These are phyloP conservation scores for Saccharomycopsis vini DNA, from an alignment of 805 yeast species.

Conservation along the genomic window DNA sequence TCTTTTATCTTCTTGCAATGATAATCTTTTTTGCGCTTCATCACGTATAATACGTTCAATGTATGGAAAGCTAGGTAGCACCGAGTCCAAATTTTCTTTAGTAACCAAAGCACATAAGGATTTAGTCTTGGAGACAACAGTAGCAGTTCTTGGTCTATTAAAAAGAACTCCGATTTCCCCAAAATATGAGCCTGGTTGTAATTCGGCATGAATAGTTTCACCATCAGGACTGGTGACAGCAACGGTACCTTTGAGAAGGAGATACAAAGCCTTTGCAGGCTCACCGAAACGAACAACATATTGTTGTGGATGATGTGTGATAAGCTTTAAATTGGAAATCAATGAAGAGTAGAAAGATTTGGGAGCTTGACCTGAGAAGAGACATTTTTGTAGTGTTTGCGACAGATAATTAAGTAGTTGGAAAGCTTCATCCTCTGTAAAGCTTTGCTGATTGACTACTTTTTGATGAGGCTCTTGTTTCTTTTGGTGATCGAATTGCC, in stretches of 20 bases:
- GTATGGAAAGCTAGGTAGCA: conserved; percentile 52
- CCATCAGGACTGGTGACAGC: conserved; percentile 74
- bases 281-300: conserved; percentile 62
- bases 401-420: conserved; percentile 5
- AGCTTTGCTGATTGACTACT: neutral
- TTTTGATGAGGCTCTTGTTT: conserved; percentile 6
- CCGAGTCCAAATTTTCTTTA: conserved; percentile 48
- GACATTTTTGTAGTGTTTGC: conserved; percentile 46
- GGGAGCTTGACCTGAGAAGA: conserved; percentile 62
- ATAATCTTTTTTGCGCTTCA: conserved; percentile 70
- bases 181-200: conserved; percentile 48
- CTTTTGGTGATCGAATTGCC: neutral
- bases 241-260: conserved; percentile 70
- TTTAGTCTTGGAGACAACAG: conserved; percentile 60
- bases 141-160: conserved; percentile 71
- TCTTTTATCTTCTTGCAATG: conserved; percentile 56
- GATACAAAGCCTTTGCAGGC: conserved; percentile 67
- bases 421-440: too few species aligned
- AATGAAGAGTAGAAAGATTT: conserved; percentile 51
- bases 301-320: conserved; percentile 60
- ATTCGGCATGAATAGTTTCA: conserved; percentile 63
- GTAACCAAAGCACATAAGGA: conserved; percentile 64
- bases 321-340: conserved; percentile 46
- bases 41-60: conserved; percentile 64
- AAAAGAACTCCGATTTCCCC: conserved; percentile 75